These are phyloP conservation scores for Plasmodium inui DNA, from an alignment of 169 alveolate genomes.

Conservation along the genomic window DNA sequence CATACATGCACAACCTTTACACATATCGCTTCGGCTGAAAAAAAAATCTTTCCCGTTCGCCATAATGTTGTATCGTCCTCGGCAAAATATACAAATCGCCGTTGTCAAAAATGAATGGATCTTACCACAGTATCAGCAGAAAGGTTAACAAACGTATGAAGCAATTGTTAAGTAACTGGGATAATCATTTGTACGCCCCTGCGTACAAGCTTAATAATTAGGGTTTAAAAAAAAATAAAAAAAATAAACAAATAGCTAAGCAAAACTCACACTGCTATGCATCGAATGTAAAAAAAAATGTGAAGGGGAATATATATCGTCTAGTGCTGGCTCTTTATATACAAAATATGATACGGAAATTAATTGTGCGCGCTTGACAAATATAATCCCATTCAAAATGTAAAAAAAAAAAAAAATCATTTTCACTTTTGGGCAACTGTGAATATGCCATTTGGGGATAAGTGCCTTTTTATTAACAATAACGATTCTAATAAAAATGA, in stretches of 20 bases:
- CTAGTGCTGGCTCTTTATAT: neutral
- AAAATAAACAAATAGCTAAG: neutral
- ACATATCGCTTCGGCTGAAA: neutral
- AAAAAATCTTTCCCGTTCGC: neutral
- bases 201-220: neutral
- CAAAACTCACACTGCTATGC: neutral
- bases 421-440: neutral
- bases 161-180: neutral
- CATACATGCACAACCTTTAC: neutral
- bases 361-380: neutral
- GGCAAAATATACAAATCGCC: neutral
- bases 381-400: neutral
- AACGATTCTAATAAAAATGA: neutral
- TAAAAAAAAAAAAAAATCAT: neutral
- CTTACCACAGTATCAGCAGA: neutral
- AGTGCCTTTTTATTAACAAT: neutral
- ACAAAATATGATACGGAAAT: neutral
- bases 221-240: neutral
- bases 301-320: neutral
- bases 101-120: neutral
- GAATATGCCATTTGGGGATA: neutral
- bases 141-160: neutral
- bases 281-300: neutral
- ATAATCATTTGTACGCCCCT: neutral
- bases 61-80: neutral